These are phyloP conservation scores for Candida maesae DNA, from an alignment of 805 yeast genomes.

Conservation along the genomic window DNA sequence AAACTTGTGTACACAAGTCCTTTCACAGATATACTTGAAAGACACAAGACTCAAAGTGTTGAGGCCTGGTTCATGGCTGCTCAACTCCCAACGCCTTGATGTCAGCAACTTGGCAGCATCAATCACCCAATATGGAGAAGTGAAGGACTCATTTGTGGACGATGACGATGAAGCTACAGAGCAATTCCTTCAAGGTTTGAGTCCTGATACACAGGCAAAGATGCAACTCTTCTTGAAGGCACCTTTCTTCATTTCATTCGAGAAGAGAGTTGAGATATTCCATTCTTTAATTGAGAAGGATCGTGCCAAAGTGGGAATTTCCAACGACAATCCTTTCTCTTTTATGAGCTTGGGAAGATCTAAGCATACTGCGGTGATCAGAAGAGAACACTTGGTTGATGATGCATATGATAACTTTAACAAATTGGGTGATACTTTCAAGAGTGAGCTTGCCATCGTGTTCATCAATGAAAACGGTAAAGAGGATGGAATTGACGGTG, in stretches of 20 bases:
- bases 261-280: conserved; percentile 68
- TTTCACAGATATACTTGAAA: conserved; percentile 62
- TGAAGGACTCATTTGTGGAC: conserved; percentile 21
- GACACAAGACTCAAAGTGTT: conserved; percentile 59
- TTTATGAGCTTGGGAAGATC: neutral
- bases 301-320: conserved; percentile 28
- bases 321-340: neutral
- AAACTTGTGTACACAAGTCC: conserved; percentile 43
- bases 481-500: conserved; percentile 96
- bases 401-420: conserved; percentile 69
- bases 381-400: conserved; percentile 66
- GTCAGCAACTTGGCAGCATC: conserved; percentile 34
- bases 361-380: conserved; percentile 44
- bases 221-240: conserved; percentile 53
- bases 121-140: conserved; percentile 43
- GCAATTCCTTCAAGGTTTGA: conserved; percentile 11
- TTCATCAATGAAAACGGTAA: conserved; percentile 70
- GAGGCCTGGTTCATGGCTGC: conserved; percentile 51
- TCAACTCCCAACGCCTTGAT: conserved; percentile 30
- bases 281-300: conserved; percentile 60
- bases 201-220: conserved; percentile 26
- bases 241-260: conserved; percentile 81
- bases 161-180: conserved; percentile 24
- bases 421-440: conserved; percentile 51
- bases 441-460: conserved; percentile 54